These are phyloP conservation scores for Plasmodium gonderi DNA, from an alignment of 169 alveolate genomes.

Conservation along the genomic window DNA sequence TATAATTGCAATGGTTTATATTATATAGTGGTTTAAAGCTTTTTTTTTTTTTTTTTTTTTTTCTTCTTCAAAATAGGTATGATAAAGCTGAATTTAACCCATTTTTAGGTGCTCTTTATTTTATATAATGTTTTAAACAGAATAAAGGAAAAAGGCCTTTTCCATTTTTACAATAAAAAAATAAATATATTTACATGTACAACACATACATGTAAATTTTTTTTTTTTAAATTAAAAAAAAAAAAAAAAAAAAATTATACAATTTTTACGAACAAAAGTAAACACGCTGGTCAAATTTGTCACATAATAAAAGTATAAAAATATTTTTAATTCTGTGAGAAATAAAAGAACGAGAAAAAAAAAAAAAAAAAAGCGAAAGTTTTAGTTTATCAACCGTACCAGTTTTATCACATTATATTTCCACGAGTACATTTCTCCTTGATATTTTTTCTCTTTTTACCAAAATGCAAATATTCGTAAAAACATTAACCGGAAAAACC, in stretches of 20 bases:
- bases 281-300: not conserved
- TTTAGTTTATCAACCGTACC: not conserved
- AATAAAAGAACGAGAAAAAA: not conserved
- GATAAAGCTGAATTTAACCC: no score
- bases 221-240: not conserved
- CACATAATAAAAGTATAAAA: not conserved
- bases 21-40: not conserved
- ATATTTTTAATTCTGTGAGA: not conserved
- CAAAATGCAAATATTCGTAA: constrained; percentile 95
- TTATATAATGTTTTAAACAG: no score
- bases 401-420: not conserved
- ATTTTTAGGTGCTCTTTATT: no score
- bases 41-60: not conserved
- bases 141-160: not conserved
- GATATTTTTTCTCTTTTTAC: constrained; percentile 3
- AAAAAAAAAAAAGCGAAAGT: not conserved
- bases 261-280: not conserved
- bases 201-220: not conserved
- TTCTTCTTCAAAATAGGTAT: no score
- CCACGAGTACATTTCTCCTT: no score
- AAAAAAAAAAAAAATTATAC: constrained; percentile 2
- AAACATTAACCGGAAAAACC: constrained; percentile 96
- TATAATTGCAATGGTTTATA: not conserved
- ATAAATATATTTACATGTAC: not conserved
- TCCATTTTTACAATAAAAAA: not conserved